A percentile compares a stretch with the other conserved stretches of the same genome.
phyloP scores from a whole-genome alignment of 495 filamentous ascomycete species.

The Astrothelium subdiscretum region DNA sequence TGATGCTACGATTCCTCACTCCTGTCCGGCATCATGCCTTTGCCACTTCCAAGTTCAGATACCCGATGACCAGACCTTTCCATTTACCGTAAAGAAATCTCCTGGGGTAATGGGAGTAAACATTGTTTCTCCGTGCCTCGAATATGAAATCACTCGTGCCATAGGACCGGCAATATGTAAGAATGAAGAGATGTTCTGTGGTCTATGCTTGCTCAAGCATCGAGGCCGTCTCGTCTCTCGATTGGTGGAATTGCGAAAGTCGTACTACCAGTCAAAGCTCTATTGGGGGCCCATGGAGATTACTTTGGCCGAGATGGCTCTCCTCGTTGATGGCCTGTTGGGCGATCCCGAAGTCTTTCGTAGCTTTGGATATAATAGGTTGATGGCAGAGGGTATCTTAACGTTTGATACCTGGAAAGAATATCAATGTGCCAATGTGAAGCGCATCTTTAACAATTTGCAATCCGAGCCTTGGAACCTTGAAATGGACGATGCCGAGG shows the following conservation, averaged over 20 bases:
- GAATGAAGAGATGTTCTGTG: background rate
- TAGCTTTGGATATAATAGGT: background rate
- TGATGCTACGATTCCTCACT: background rate
- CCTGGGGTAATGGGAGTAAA: background rate
- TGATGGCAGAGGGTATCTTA: background rate
- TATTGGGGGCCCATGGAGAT: background rate
- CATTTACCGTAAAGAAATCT: background rate
- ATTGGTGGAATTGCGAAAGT: background rate
- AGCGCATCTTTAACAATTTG: background rate
- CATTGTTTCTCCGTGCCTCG: background rate
- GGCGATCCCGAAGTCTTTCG: background rate
- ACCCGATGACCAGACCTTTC: background rate
- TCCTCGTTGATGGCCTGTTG: background rate
- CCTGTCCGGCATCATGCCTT: background rate
- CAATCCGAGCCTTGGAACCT: background rate
- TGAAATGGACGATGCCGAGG: background rate
- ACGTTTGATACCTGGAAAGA: background rate
- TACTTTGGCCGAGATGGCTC: background rate
- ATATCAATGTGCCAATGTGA: background rate
- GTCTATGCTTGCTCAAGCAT: background rate
- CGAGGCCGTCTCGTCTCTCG: background rate
- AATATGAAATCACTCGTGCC: background rate
- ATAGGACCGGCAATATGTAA: background rate
- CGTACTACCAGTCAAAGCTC: background rate
- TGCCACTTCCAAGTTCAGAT: background rate